phyloP scores from a whole-genome alignment of 179 eudicot genomes.

The Beta macrorhiza region DNA sequence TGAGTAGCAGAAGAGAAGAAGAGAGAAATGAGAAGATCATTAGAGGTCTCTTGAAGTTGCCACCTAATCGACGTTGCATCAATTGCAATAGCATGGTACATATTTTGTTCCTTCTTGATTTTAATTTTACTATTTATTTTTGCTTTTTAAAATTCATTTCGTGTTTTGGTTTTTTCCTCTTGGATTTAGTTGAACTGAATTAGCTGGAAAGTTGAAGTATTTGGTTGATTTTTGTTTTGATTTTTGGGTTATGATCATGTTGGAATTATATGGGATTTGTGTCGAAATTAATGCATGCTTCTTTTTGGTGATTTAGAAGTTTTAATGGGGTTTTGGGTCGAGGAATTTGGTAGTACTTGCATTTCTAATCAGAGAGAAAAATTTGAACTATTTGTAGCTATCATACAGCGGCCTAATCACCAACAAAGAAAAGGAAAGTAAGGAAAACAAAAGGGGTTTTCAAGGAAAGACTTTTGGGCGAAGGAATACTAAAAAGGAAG shows the following conservation, averaged over 20 bases:
- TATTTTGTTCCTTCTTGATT: not conserved
- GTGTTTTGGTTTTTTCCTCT: not conserved
- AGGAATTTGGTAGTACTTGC: constrained; percentile 15
- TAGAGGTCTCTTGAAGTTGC: constrained; percentile 92
- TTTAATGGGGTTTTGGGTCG: not conserved
- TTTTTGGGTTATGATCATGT: not conserved
- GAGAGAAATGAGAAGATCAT: constrained; percentile 91
- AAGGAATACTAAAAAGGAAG: not conserved
- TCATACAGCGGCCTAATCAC: not conserved
- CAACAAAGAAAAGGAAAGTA: too few relatives aligned
- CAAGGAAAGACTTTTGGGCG: not conserved
- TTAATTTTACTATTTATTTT: constrained; percentile 6
- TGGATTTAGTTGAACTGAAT: not conserved
- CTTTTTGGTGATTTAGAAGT: too few relatives aligned
- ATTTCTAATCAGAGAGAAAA: not conserved
- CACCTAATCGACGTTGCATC: constrained; percentile 93
- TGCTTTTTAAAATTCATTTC: not conserved
- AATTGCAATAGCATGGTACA: constrained; percentile 83
- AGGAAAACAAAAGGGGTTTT: not conserved
- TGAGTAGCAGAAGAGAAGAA: constrained; percentile 59
- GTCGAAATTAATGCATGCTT: not conserved
- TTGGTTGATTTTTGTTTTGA: not conserved
- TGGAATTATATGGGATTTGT: not conserved
- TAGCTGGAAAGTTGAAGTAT: not conserved
- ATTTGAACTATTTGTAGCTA: constrained; percentile 5